These are phyloP conservation scores for Plantago coronopus DNA, from an alignment of 305 asterid species.

Conservation along the genomic window DNA sequence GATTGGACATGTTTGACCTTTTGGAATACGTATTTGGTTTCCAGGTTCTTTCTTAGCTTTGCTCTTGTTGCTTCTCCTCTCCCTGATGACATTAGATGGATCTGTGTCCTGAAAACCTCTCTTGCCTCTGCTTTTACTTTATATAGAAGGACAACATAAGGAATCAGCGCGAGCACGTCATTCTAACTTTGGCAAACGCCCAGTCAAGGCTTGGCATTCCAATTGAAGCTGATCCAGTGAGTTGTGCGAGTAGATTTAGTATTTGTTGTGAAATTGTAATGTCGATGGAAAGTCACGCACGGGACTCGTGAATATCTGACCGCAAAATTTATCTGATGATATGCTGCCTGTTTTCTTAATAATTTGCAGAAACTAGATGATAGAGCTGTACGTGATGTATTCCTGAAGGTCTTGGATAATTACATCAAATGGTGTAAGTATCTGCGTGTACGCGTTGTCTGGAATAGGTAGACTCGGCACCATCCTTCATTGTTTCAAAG, in stretches of 20 bases:
- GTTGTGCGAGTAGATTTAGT: conserved; percentile 33
- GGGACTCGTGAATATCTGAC: conserved; percentile 18
- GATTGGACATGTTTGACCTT: conserved; percentile 89
- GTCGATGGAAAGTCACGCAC: conserved; percentile 5
- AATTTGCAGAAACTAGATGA: conserved; percentile 83
- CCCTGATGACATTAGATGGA: not conserved
- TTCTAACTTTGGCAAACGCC: conserved; percentile 80
- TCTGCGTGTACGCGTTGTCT: conserved; percentile 72
- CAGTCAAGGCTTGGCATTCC: conserved; percentile 83
- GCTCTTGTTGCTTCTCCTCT: conserved; percentile 9
- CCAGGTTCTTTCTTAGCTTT: conserved; percentile 55
- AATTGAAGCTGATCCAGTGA: conserved; percentile 75
- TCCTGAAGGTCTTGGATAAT: conserved; percentile 91
- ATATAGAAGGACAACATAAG: conserved; percentile 86
- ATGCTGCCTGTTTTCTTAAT: conserved; percentile 17
- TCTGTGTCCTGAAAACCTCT: not conserved
- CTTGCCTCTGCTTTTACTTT: conserved; percentile 15
- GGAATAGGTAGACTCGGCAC: conserved; percentile 64
- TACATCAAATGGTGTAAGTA: conserved; percentile 98
- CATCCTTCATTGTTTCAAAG: conserved; percentile 23
- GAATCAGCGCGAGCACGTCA: conserved; percentile 95
- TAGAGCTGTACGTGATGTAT: conserved; percentile 80
- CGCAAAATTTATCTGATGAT: conserved; percentile 9
- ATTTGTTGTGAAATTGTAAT: conserved; percentile 5
- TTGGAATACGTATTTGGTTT: conserved; percentile 89